A percentile compares a stretch with the other conserved stretches of the same genome.
Conservation (phyloP, 371 early-diverging fungal species). For the Mortierella sp. region DNA sequence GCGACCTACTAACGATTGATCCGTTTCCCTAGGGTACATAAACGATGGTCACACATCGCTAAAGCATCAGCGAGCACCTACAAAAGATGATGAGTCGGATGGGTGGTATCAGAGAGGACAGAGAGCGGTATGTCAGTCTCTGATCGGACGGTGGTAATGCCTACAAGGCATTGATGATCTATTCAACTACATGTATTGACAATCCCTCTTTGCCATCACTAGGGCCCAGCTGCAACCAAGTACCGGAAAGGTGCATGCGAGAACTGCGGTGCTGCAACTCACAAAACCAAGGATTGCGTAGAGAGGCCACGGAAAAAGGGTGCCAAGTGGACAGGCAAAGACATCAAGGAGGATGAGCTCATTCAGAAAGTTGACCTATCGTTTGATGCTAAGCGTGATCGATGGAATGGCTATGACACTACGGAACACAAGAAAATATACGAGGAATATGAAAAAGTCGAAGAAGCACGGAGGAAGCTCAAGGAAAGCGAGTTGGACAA, state of each 20-base stretch:
- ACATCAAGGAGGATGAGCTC: slow-evolving; percentile 88
- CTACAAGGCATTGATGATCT: background rate
- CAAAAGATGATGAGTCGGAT: slow-evolving; percentile 54
- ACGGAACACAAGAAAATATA: slow-evolving; percentile 80
- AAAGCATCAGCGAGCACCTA: slow-evolving; percentile 86
- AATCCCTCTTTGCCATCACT: background rate
- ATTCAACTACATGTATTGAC: background rate
- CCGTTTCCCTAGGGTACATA: slow-evolving; percentile 79
- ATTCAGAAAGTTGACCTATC: slow-evolving; percentile 82
- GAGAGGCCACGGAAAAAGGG: slow-evolving; percentile 93
- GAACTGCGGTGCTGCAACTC: slow-evolving; percentile 96
- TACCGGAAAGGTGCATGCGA: slow-evolving; percentile 96
- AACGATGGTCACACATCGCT: slow-evolving; percentile 88
- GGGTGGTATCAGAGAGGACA: slow-evolving; percentile 90
- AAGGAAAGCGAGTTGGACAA: slow-evolving; percentile 84
- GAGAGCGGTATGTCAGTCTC: slow-evolving; percentile 62
- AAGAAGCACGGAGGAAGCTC: slow-evolving; percentile 85
- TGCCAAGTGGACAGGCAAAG: slow-evolving; percentile 89
- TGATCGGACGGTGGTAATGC: background rate
- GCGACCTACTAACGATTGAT: no score
- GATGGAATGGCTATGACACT: slow-evolving; percentile 98
- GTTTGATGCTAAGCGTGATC: slow-evolving; percentile 96
- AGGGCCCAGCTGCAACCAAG: slow-evolving; percentile 88
- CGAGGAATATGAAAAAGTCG: slow-evolving; percentile 91
- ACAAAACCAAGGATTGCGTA: slow-evolving; percentile 93